These are phyloP conservation scores for Bertia moriformis DNA, from an alignment of 2,329 filamentous ascomycete genomes.

Conservation along the genomic window DNA sequence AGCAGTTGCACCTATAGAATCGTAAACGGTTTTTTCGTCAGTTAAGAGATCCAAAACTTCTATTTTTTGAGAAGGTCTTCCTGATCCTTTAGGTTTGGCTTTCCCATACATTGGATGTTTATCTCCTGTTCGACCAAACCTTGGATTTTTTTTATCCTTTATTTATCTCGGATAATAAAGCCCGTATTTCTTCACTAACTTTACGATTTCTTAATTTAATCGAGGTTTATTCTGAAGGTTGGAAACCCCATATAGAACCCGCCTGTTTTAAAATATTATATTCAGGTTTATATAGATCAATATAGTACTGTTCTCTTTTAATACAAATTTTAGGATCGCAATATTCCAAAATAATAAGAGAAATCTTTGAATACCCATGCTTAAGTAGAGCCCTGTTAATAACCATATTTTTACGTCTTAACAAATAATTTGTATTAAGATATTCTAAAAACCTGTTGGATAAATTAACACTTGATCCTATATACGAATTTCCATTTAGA, in stretches of 20 bases:
- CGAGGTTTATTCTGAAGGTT: not conserved
- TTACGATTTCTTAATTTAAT: conserved; percentile 1
- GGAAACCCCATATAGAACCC: not conserved
- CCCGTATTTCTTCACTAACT: not conserved
- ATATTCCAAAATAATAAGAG: not conserved
- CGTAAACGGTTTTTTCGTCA: conserved; percentile 1
- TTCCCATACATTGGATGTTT: not conserved
- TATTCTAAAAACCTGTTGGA: not conserved
- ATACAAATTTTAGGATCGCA: not conserved
- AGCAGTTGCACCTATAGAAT: not conserved
- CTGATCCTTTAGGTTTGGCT: conserved; percentile 1
- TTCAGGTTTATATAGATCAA: not conserved
- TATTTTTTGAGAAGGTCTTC: conserved; percentile 2
- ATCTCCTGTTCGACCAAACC: not conserved
- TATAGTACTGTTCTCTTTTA: not conserved
- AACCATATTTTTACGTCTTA: not conserved
- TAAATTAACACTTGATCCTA: not conserved
- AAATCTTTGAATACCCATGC: not conserved
- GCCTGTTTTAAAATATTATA: not conserved
- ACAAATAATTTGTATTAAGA: not conserved
- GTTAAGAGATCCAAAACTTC: conserved; percentile 2
- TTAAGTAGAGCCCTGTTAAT: not conserved
- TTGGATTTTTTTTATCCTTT: conserved; percentile 1
- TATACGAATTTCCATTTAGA: not conserved
- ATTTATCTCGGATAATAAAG: not conserved